These are phyloP conservation scores for Forsythia suspensa DNA, from an alignment of 257 asterid species.

Conservation along the genomic window DNA sequence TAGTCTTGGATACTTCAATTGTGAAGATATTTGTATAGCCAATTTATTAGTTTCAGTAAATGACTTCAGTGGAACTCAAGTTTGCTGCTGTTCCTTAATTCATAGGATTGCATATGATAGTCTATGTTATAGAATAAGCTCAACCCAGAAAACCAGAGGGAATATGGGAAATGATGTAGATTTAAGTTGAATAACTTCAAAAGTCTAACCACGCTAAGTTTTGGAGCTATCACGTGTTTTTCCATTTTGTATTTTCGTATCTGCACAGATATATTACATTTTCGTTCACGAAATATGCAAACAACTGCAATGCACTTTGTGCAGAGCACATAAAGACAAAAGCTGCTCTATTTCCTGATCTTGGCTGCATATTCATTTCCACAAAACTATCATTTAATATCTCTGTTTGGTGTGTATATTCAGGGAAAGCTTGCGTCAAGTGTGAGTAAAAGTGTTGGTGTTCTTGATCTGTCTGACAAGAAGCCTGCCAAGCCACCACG, in stretches of 20 bases:
- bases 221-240: too few species aligned
- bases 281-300: neutral
- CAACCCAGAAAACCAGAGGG: neutral
- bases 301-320: neutral
- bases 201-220: too few species aligned
- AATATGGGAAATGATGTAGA: too few species aligned
- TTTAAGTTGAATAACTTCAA: too few species aligned
- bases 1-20: neutral
- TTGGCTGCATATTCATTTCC: neutral
- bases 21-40: neutral
- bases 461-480: slow-evolving; percentile 74
- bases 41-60: neutral
- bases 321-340: neutral
- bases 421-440: slow-evolving; percentile 54
- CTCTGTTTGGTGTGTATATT: slow-evolving; percentile 6
- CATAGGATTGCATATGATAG: neutral
- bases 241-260: too few species aligned
- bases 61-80: neutral
- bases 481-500: slow-evolving; percentile 85
- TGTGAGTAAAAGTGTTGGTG: slow-evolving; percentile 75
- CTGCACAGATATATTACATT: neutral
- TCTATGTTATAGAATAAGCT: neutral
- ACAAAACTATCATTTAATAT: neutral
- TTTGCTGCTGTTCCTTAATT: neutral
- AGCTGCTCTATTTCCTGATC: neutral